These are phyloP conservation scores for Blastobotrys proliferans DNA, from an alignment of 1,139 yeast species.

Conservation along the genomic window DNA sequence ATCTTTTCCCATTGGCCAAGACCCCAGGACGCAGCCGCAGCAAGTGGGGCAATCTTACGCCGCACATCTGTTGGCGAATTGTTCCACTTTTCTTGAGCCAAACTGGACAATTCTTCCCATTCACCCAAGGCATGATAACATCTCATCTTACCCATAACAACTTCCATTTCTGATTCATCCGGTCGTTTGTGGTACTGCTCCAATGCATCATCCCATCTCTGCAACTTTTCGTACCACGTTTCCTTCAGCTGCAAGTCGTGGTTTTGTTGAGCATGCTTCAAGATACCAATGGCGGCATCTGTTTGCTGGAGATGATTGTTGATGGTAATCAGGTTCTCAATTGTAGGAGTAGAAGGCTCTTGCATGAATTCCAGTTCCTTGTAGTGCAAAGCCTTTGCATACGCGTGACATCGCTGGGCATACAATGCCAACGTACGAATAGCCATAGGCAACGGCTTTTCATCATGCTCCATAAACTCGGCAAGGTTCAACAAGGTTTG, in stretches of 20 bases:
- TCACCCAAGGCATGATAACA: constrained; percentile 97
- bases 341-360: constrained; percentile 88
- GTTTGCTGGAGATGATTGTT: constrained; percentile 94
- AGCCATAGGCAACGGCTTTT: constrained; percentile 86
- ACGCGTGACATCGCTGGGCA: constrained; percentile 95
- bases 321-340: constrained; percentile 86
- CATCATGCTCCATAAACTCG: constrained; percentile 97
- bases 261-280: constrained; percentile 92
- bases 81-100: constrained; percentile 85
- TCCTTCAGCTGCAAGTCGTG: constrained; percentile 91
- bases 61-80: constrained; percentile 66
- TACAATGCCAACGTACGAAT: constrained; percentile 85
- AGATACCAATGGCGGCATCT: constrained; percentile 96
- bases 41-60: constrained; percentile 91
- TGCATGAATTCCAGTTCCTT: constrained; percentile 92
- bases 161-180: constrained; percentile 54
- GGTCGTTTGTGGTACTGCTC: constrained; percentile 79
- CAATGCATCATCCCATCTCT: constrained; percentile 97
- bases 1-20: constrained; percentile 94
- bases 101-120: constrained; percentile 87
- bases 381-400: constrained; percentile 94
- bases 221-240: constrained; percentile 95
- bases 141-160: constrained; percentile 96
- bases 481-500: constrained; percentile 86
- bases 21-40: constrained; percentile 99